Evolutionary conservation across 73 alveolate genomes (phyloP).

Genomic region (Paramecium primaurelia): DNA sequence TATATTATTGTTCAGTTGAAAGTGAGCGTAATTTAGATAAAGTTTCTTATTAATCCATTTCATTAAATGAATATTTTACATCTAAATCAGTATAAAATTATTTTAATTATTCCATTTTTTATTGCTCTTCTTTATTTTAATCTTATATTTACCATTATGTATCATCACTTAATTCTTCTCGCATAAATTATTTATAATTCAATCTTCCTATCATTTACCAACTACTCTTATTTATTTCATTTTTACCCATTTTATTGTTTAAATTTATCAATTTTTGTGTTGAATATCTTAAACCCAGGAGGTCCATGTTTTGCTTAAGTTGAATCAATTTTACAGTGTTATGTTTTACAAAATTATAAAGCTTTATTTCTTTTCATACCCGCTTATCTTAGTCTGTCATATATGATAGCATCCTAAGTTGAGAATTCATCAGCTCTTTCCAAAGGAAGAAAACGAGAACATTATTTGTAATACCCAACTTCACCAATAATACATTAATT

Average conservation of each 20-base stretch:
- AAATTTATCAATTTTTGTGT: not conserved
- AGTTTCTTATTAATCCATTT: not conserved
- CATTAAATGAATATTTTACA: not conserved
- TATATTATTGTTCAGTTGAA: not conserved
- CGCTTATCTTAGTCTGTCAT: not conserved
- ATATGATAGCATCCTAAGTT: not conserved
- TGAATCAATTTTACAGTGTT: conserved; percentile 12
- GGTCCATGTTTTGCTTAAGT: not conserved
- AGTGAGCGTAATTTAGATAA: not conserved
- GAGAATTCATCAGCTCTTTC: conserved; percentile 25
- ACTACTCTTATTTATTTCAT: not conserved
- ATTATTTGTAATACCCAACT: not conserved
- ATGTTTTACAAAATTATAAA: not conserved
- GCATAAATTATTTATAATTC: not conserved
- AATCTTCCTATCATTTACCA: conserved; percentile 11
- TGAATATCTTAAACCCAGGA: not conserved
- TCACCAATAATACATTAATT: not conserved
- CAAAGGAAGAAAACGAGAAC: not conserved
- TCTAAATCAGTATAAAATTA: not conserved
- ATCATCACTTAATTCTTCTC: not conserved
- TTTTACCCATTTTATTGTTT: not conserved
- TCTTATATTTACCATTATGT: not conserved
- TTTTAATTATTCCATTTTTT: not conserved
- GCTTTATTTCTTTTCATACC: not conserved
- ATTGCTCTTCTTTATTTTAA: not conserved